A percentile compares a stretch with the other conserved stretches of the same genome.
Evolutionary conservation across 768 basidiomycete species (phyloP).

Genomic region (Mycena leptocephala): DNA sequence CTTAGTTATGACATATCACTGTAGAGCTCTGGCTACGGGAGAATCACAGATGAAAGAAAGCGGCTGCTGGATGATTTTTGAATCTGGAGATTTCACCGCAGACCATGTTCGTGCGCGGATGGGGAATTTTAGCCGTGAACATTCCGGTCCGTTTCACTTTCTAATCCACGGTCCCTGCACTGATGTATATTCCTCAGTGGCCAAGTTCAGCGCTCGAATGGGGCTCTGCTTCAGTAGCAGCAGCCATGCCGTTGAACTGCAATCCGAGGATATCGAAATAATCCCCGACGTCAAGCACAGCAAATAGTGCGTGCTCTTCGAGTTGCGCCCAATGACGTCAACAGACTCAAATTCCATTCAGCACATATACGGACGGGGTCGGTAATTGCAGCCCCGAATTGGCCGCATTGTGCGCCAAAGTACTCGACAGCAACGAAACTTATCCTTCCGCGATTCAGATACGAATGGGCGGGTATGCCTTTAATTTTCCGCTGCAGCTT

Average conservation of each 20-base stretch:
- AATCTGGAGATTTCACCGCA: no score
- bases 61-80: no score
- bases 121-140: no score
- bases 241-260: conserved; percentile 19
- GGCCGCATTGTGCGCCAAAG: conserved; percentile 27
- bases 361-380: conserved; percentile 35
- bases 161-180: no score
- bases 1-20: no score
- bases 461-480: conserved; percentile 36
- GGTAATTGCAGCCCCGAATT: conserved; percentile 36
- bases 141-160: no score
- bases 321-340: neutral
- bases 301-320: neutral
- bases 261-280: conserved; percentile 11
- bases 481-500: no score
- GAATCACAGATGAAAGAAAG: no score
- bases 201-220: conserved; percentile 37
- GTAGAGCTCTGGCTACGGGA: no score
- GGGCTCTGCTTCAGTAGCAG: conserved; percentile 37
- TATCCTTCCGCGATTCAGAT: conserved; percentile 35
- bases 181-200: conserved; percentile 5
- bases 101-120: no score
- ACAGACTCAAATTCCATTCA: neutral
- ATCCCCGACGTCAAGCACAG: conserved; percentile 26
- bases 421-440: conserved; percentile 25